Percentiles rank a stretch among this genome's conserved stretches.
Conservation (phyloP, 768 basidiomycete species). For the Kwoniella newhampshirensis region DNA sequence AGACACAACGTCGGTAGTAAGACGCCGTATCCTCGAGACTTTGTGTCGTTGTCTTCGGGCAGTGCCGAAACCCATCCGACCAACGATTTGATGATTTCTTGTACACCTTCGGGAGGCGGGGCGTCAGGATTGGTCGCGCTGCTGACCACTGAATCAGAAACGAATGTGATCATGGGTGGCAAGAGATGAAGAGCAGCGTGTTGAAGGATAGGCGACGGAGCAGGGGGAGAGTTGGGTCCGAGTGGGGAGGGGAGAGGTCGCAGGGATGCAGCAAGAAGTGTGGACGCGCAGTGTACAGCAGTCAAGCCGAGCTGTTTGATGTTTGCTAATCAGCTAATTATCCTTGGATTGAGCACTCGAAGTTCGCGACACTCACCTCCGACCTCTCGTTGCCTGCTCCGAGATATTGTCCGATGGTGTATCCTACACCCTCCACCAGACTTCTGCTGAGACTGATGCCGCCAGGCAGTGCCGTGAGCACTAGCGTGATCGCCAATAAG, state of each 20-base stretch:
- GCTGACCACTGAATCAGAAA: slow-evolving; percentile 67
- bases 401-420: slow-evolving; percentile 77
- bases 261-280: slow-evolving; percentile 70
- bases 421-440: slow-evolving; percentile 79
- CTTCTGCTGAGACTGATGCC: slow-evolving; percentile 67
- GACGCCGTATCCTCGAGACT: slow-evolving; percentile 66
- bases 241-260: slow-evolving; percentile 60
- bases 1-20: slow-evolving; percentile 74
- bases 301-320: slow-evolving; percentile 80
- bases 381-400: slow-evolving; percentile 59
- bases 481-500: slow-evolving; percentile 76
- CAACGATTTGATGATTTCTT: slow-evolving; percentile 81
- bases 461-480: slow-evolving; percentile 74
- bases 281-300: slow-evolving; percentile 85
- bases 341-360: not conserved
- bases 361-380: slow-evolving; percentile 59
- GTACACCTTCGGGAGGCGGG: slow-evolving; percentile 65
- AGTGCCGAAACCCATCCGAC: slow-evolving; percentile 63
- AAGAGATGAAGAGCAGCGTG: slow-evolving; percentile 71
- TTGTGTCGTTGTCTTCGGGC: slow-evolving; percentile 58
- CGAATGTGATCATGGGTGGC: slow-evolving; percentile 76
- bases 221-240: slow-evolving; percentile 16
- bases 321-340: too few relatives aligned
- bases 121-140: slow-evolving; percentile 60
- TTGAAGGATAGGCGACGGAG: slow-evolving; percentile 57